Evolutionary conservation across 2,329 filamentous ascomycete species (phyloP).

Genomic region (Tolypocladium sp.): DNA sequence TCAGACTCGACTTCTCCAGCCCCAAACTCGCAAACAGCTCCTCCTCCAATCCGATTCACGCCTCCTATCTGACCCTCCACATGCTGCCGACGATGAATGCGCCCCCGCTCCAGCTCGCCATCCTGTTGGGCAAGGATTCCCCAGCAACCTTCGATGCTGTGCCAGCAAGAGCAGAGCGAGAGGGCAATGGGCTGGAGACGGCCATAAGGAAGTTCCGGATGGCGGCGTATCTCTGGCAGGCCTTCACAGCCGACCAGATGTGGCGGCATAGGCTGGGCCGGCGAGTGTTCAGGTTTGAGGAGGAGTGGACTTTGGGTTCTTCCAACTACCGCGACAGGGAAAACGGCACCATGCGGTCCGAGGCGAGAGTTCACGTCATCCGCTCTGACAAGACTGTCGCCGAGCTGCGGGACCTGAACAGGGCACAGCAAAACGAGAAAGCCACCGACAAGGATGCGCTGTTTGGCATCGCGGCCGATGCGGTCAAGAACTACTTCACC

Average conservation of each 20-base stretch:
- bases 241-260: slow-evolving; percentile 96
- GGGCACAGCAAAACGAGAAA: slow-evolving; percentile 66
- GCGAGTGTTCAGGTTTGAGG: slow-evolving; percentile 82
- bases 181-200: slow-evolving; percentile 72
- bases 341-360: slow-evolving; percentile 69
- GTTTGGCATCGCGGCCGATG: slow-evolving; percentile 67
- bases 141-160: slow-evolving; percentile 75
- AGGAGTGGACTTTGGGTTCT: slow-evolving; percentile 85
- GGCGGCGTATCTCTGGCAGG: slow-evolving; percentile 94
- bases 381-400: slow-evolving; percentile 74
- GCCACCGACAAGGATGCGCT: slow-evolving; percentile 65
- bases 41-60: slow-evolving; percentile 61
- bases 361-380: slow-evolving; percentile 84
- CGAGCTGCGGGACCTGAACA: slow-evolving; percentile 69
- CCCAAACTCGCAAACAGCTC: slow-evolving; percentile 67
- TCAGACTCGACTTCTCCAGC: slow-evolving; percentile 81
- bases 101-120: slow-evolving; percentile 82
- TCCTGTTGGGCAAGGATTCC: slow-evolving; percentile 82
- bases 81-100: slow-evolving; percentile 71
- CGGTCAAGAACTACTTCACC: slow-evolving; percentile 69
- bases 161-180: slow-evolving; percentile 63
- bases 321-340: slow-evolving; percentile 67
- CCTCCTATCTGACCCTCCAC: slow-evolving; percentile 72
- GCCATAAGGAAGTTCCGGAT: slow-evolving; percentile 88
- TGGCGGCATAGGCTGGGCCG: slow-evolving; percentile 78